These are phyloP conservation scores for Ceratobasidium sp. DNA, from an alignment of 1,284 basidiomycete species.

Conservation along the genomic window DNA sequence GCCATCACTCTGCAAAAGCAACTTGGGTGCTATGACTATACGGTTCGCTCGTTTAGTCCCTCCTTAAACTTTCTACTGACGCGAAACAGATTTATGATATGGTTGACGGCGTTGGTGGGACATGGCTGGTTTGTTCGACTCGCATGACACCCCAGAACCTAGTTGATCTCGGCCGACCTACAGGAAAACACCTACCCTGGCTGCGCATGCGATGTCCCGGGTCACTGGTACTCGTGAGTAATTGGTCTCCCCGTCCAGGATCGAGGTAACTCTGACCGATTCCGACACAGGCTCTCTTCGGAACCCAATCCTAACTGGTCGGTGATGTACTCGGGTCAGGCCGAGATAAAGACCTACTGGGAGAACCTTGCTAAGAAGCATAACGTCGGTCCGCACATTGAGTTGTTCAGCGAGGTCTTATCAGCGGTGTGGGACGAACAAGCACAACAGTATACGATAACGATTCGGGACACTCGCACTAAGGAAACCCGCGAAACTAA, in stretches of 20 bases:
- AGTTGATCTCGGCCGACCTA: not conserved
- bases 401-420: constrained; percentile 43
- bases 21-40: constrained; percentile 23
- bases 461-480: constrained; percentile 31
- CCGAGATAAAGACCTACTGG: constrained; percentile 45
- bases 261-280: not conserved
- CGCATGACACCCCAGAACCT: too few relatives aligned
- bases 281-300: constrained; percentile 33
- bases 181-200: constrained; percentile 40
- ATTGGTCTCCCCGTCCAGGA: too few relatives aligned
- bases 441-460: constrained; percentile 51
- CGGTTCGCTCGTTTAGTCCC: not conserved
- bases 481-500: constrained; percentile 37
- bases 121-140: constrained; percentile 25
- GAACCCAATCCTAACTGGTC: constrained; percentile 43
- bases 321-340: constrained; percentile 14
- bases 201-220: constrained; percentile 34
- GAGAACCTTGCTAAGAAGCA: constrained; percentile 44
- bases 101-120: constrained; percentile 22
- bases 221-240: constrained; percentile 36
- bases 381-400: constrained; percentile 41
- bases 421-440: constrained; percentile 47
- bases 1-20: constrained; percentile 28
- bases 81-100: constrained; percentile 25
- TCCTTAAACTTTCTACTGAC: not conserved